Evolutionary conservation across 2,329 filamentous ascomycete species (phyloP).

Genomic region (Aspergillus quadrilineatus): DNA sequence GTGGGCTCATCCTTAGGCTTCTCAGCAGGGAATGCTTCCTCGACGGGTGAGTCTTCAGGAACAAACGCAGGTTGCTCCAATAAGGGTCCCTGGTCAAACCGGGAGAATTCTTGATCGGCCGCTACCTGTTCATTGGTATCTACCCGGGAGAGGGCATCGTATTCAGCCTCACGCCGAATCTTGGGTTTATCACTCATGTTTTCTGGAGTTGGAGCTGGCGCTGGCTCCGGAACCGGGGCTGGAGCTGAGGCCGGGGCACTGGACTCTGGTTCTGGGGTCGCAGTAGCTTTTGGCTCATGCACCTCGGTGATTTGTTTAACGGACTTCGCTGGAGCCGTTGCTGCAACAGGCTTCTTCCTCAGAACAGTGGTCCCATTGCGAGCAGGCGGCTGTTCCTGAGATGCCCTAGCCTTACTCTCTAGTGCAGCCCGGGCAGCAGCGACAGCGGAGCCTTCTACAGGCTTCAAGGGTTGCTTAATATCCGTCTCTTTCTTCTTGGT

Average conservation of each 20-base stretch:
- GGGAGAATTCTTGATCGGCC: constrained; percentile 55
- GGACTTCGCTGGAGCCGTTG: constrained; percentile 12
- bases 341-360: constrained; percentile 37
- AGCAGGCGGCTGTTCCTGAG: constrained; percentile 26
- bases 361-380: constrained; percentile 28
- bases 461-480: constrained; percentile 32
- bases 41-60: constrained; percentile 53
- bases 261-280: constrained; percentile 22
- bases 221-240: constrained; percentile 8
- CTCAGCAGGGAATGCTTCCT: constrained; percentile 19
- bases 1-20: constrained; percentile 1
- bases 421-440: constrained; percentile 46
- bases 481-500: constrained; percentile 40
- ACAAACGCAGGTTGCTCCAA: constrained; percentile 81
- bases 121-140: constrained; percentile 51
- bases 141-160: constrained; percentile 61
- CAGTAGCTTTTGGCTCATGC: constrained; percentile 6
- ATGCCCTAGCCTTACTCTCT: constrained; percentile 38
- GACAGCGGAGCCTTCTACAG: constrained; percentile 37
- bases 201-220: constrained; percentile 11
- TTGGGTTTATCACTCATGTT: constrained; percentile 31
- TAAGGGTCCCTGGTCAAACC: constrained; percentile 87
- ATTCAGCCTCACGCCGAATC: constrained; percentile 51
- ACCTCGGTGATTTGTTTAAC: constrained; percentile 12
- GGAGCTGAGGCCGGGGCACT: constrained; percentile 24